Conservation (phyloP, 768 basidiomycete species). For the Kwoniella dendrophila region DNA sequence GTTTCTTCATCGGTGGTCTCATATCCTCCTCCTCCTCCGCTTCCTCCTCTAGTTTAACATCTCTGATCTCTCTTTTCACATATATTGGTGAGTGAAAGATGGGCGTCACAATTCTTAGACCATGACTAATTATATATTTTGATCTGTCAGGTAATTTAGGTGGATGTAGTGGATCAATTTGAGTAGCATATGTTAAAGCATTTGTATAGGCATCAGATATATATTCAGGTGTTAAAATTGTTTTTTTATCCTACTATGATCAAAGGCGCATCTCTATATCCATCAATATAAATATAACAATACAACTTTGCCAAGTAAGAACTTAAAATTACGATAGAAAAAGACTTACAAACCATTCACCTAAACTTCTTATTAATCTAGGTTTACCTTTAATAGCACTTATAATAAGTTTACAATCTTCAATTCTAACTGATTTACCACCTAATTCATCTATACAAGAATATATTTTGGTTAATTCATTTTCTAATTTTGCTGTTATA, state of each 20-base stretch:
- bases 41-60: neutral
- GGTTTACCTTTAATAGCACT: slow-evolving; percentile 46
- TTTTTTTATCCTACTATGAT: slow-evolving; percentile 27
- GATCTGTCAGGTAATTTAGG: slow-evolving; percentile 12
- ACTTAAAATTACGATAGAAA: too few species aligned
- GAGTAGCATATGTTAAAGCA: slow-evolving; percentile 27
- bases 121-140: slow-evolving; percentile 19
- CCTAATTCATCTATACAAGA: slow-evolving; percentile 48
- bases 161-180: slow-evolving; percentile 1
- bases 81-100: neutral
- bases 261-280: neutral
- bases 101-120: slow-evolving; percentile 2
- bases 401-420: slow-evolving; percentile 32
- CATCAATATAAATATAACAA: neutral
- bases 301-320: too few species aligned
- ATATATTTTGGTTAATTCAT: slow-evolving; percentile 36
- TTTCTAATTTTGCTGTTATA: slow-evolving; percentile 50
- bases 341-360: slow-evolving; percentile 36
- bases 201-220: slow-evolving; percentile 37
- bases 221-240: slow-evolving; percentile 39
- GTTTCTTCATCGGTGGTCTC: slow-evolving; percentile 12
- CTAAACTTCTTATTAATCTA: slow-evolving; percentile 38
- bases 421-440: slow-evolving; percentile 33
- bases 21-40: slow-evolving; percentile 11
- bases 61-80: slow-evolving; percentile 6